These are phyloP conservation scores for Zygoascus flipseniorum DNA, from an alignment of 805 yeast genomes.

Conservation along the genomic window DNA sequence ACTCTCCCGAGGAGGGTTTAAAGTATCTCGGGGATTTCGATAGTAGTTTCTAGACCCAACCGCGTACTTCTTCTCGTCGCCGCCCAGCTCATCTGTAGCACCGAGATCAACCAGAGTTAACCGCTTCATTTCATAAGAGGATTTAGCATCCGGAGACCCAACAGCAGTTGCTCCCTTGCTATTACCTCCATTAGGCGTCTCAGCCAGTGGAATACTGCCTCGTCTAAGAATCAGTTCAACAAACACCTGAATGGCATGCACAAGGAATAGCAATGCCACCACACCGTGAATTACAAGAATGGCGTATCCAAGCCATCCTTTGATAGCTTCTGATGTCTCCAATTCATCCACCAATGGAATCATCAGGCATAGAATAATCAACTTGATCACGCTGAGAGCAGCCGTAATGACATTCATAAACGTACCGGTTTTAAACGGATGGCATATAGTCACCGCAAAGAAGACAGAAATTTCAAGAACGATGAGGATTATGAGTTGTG, in stretches of 20 bases:
- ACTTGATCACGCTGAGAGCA: conserved; percentile 16
- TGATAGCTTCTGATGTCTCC: conserved; percentile 11
- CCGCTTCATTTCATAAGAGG: not conserved
- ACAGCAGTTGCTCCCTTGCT: not conserved
- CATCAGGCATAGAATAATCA: conserved; percentile 17
- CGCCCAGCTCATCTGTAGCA: not conserved
- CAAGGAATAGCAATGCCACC: conserved; percentile 22
- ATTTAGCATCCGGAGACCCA: not conserved
- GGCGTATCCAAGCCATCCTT: conserved; percentile 27
- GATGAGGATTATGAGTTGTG: conserved; percentile 27
- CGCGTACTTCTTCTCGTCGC: not conserved
- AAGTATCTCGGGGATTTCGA: not conserved
- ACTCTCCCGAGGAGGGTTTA: conserved; percentile 6
- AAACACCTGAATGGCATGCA: conserved; percentile 21
- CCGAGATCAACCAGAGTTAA: not conserved
- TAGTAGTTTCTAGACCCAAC: not conserved
- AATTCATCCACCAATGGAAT: conserved; percentile 23
- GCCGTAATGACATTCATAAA: conserved; percentile 20
- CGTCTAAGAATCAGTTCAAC: conserved; percentile 15
- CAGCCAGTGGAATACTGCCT: not conserved
- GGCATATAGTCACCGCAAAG: conserved; percentile 13
- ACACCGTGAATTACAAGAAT: conserved; percentile 25
- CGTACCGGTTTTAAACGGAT: conserved; percentile 22
- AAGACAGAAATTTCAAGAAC: conserved; percentile 20
- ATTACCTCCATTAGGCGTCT: not conserved